Percentiles rank a stretch among this genome's conserved stretches.
Evolutionary conservation across 352 stramenopile species (phyloP).

Genomic region (Albugo laibachii): DNA sequence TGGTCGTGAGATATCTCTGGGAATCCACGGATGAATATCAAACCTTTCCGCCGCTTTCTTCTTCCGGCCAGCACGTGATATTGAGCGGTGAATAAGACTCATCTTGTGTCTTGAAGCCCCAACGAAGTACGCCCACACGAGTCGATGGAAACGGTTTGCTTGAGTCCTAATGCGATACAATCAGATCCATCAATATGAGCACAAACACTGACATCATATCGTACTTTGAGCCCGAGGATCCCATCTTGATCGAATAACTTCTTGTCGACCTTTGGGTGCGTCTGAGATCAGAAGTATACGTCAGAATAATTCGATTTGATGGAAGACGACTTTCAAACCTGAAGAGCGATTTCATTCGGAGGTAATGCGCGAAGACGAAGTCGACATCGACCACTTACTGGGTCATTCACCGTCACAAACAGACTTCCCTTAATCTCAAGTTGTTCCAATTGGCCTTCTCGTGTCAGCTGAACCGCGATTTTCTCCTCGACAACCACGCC

Average conservation of each 20-base stretch:
- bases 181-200: background rate
- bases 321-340: conserved; percentile 9
- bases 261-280: conserved; percentile 79
- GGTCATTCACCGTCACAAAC: conserved; percentile 70
- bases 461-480: conserved; percentile 64
- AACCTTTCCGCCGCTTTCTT: conserved; percentile 64
- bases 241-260: conserved; percentile 67
- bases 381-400: conserved; percentile 36
- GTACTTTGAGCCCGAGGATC: conserved; percentile 44
- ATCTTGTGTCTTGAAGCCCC: conserved; percentile 76
- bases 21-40: background rate
- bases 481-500: conserved; percentile 73
- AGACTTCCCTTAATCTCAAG: conserved; percentile 75
- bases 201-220: background rate
- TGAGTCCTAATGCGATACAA: conserved; percentile 16
- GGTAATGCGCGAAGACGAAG: conserved; percentile 48
- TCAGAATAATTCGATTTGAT: background rate
- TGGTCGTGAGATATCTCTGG: background rate
- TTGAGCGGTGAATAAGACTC: conserved; percentile 69
- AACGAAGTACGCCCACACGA: conserved; percentile 63
- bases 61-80: conserved; percentile 77
- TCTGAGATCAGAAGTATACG: conserved; percentile 12
- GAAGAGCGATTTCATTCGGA: conserved; percentile 57
- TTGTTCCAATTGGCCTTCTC: conserved; percentile 64
- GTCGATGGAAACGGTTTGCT: conserved; percentile 68